Evolutionary conservation across 345 rosid species (phyloP).

Genomic region (Gossypium stocksii): DNA sequence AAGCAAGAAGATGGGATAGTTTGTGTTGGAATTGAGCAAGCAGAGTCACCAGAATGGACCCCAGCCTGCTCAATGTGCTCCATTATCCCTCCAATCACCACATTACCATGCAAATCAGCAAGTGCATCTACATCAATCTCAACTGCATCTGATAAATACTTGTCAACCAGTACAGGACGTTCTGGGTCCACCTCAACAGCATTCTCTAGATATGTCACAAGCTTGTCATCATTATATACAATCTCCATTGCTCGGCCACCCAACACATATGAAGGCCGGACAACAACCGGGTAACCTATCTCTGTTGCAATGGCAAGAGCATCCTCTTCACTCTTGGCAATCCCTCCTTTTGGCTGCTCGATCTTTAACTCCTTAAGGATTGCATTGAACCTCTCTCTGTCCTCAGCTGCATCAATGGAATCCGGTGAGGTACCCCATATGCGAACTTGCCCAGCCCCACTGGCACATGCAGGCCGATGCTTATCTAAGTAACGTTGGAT

Average conservation of each 20-base stretch:
- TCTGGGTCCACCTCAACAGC: conserved; percentile 96
- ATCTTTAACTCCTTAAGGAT: conserved; percentile 73
- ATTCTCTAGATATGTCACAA: conserved; percentile 68
- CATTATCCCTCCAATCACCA: conserved; percentile 96
- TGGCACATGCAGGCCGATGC: conserved; percentile 54
- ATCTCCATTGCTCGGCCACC: conserved; percentile 99
- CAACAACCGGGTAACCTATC: conserved; percentile 91
- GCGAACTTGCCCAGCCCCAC: conserved; percentile 66
- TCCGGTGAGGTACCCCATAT: conserved; percentile 99
- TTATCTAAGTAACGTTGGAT: conserved; percentile 78
- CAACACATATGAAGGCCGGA: conserved; percentile 90
- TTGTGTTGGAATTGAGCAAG: conserved; percentile 91
- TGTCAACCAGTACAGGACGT: conserved; percentile 85
- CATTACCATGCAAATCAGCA: conserved; percentile 74
- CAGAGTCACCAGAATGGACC: conserved; percentile 97
- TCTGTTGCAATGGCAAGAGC: conserved; percentile 79
- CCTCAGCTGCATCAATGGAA: conserved; percentile 94
- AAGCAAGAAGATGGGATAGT: conserved; percentile 66
- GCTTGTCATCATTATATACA: conserved; percentile 74
- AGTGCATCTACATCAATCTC: conserved; percentile 93
- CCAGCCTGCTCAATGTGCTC: conserved; percentile 99
- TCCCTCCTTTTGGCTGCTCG: conserved; percentile 95
- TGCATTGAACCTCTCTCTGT: conserved; percentile 85
- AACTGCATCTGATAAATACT: conserved; percentile 79
- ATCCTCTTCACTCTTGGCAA: conserved; percentile 86